These are phyloP conservation scores for Castanea mollissima DNA, from an alignment of 306 rosid genomes.

Conservation along the genomic window DNA sequence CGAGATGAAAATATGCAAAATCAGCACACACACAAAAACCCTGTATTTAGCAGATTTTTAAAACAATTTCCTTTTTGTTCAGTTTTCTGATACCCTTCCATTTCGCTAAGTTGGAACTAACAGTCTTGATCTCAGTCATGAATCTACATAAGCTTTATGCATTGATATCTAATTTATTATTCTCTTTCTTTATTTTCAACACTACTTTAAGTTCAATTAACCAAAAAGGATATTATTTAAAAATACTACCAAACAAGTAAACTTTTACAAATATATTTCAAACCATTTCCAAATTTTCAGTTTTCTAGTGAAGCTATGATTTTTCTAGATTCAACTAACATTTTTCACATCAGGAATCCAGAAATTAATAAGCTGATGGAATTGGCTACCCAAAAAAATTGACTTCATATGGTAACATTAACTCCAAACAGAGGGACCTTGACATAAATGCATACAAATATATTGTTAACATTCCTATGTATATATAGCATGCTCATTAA, in stretches of 20 bases:
- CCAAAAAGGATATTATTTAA: neutral
- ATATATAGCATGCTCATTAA: too few relatives aligned
- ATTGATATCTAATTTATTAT: neutral
- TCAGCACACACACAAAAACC: neutral
- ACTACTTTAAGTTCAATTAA: neutral
- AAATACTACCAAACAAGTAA: neutral
- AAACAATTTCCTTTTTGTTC: neutral
- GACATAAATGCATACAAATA: too few relatives aligned
- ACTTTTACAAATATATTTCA: neutral
- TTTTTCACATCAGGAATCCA: too few relatives aligned
- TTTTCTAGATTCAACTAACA: neutral
- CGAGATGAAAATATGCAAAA: neutral
- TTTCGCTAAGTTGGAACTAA: neutral
- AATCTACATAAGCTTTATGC: neutral
- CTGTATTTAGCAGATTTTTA: neutral
- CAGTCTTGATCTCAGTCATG: neutral
- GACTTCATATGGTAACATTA: too few relatives aligned
- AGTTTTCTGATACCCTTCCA: neutral
- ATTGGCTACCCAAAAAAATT: too few relatives aligned
- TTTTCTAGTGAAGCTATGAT: neutral
- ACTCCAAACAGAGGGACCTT: too few relatives aligned
- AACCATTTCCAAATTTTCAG: neutral
- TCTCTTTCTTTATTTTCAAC: too few relatives aligned
- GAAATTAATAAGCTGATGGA: too few relatives aligned
- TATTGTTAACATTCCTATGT: too few relatives aligned